phyloP scores from a whole-genome alignment of 768 basidiomycete genomes.

The Mrakia gelida region DNA sequence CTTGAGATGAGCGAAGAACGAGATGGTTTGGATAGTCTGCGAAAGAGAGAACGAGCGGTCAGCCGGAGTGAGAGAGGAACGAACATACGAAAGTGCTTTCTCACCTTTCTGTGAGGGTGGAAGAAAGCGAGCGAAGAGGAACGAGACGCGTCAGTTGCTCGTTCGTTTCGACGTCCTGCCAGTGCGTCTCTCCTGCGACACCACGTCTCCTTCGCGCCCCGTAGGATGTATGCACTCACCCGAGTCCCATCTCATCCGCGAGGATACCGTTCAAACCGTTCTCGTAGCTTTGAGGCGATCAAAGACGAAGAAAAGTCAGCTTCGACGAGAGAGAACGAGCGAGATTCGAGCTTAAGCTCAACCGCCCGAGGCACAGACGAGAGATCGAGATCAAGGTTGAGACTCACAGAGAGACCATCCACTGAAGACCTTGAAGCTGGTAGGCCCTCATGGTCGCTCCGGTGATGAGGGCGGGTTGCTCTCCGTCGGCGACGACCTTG shows the following conservation, averaged over 20 bases:
- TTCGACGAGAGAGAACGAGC: too few species aligned
- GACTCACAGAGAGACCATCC: constrained; percentile 71
- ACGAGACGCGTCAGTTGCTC: background rate
- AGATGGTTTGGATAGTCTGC: constrained; percentile 90
- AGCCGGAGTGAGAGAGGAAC: background rate
- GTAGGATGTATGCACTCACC: constrained; percentile 47
- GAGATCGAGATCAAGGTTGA: constrained; percentile 56
- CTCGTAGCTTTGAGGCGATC: background rate
- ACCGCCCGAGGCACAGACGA: constrained; percentile 37
- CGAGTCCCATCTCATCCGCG: constrained; percentile 95
- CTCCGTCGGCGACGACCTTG: constrained; percentile 34
- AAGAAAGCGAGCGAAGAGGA: background rate
- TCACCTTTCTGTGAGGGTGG: background rate
- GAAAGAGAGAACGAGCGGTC: background rate
- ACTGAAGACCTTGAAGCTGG: constrained; percentile 89
- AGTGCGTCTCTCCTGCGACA: background rate
- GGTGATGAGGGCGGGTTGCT: constrained; percentile 74
- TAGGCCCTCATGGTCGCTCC: constrained; percentile 83
- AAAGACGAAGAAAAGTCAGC: background rate
- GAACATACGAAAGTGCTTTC: background rate
- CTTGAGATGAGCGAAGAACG: constrained; percentile 85
- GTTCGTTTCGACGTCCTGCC: too few species aligned
- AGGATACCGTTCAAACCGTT: constrained; percentile 40
- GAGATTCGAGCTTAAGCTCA: too few species aligned
- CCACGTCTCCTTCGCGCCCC: too few species aligned